Evolutionary conservation across 805 yeast species (phyloP), one percentile per base, ranked within the genome.

Genomic region (Myxozyma lipomycoides): DNA sequence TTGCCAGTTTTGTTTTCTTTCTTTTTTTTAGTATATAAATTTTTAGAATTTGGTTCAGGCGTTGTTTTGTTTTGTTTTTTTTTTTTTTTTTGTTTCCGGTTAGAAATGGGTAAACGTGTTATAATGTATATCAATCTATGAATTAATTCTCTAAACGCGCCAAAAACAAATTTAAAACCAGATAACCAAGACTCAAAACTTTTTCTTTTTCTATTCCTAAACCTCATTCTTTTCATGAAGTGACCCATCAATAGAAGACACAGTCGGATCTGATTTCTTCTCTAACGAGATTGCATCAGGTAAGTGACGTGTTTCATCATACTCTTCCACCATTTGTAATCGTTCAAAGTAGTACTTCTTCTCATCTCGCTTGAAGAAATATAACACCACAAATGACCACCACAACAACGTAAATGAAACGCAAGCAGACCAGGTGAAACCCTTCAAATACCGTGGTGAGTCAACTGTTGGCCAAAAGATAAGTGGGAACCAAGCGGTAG

Each of bases 331-430:
- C 7, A 12, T 12, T 12, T 7, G 12, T 28, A 50, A 34, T 2
- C 44, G 39, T 42, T 45, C 26, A 24, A 37, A 48, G 34, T 51
- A 51, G 17, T 47, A 51, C 23, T 35, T 25, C 40, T 37, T 23
- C 61, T 79, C 83, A 43, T 78, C 78, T 43, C 72, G 67, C 64
- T 78, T 79, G 65, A 78, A 79, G 56, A 78, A 74, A 62, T 64
- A 78, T 51, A 78, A 65, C 7, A 78, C 81, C 24, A 63, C 58
- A 30, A 62, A 40, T 2, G 65, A 48, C 62, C 59, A 52, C 3
- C 51, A 30, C 15, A 49, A 42, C 3, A 63, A 46, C 5, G 38
- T 37, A 28, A 56, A 55, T 2, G 67, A 58, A 26, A 52, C 49
- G 3, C 56, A 46, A 2, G 63, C 61, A 1, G 61, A 49, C 49